Base-by-base conservation (phyloP, 2,329 filamentous ascomycete species). In the Penicillium verrucosum region DNA sequence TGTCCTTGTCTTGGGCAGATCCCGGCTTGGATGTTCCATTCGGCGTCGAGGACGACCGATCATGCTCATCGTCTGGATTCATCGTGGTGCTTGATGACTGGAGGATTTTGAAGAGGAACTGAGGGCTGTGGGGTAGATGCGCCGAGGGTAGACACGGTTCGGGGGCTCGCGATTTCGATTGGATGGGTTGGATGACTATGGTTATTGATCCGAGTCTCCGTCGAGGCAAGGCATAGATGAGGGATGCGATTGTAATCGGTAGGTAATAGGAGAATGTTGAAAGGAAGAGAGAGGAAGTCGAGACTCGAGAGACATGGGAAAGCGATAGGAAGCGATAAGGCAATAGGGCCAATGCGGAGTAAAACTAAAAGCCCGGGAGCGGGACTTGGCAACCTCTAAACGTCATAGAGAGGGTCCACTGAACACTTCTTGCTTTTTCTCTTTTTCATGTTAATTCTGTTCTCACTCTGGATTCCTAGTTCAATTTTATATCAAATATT, bases 1-100 rank as follows among this genome's bases (percentile, higher is more conserved):
- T 86, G 60, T 85, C 83, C 54, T 71, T 76, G 10, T 74, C 70
- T 16, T 67, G 61, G 6, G 59, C 52, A 12, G 63, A 64, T 12
- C 59, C 65, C 30, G 66, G 71, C 36, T 68, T 71, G 14, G 68
- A 68, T 44, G 68, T 56, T 44, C 51, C 65, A 23, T 70, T 69
- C 29, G 70, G 69, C 12, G 70, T 73, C 25, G 70, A 70, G 40
- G 70, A 71, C 9, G 70, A 72, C 50, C 68, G 68, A 51, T 71
- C 68, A 54, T 72, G 61, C 7, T 65, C 63, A 49, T 70, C 66
- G 45, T 73, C 69, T 42, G 60, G 42, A 38, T 68, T 67, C 60
- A 66, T 70, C 36, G 58, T 64, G 51, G 56, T 50, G 25, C 2
- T 49, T 45, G 41, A n/a, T 52, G 40, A 45, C 41, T 52, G 41